Percentiles rank a stretch among this genome's conserved stretches.
phyloP scores from a whole-genome alignment of 106 monocot species.

The Hemerocallis citrina region DNA sequence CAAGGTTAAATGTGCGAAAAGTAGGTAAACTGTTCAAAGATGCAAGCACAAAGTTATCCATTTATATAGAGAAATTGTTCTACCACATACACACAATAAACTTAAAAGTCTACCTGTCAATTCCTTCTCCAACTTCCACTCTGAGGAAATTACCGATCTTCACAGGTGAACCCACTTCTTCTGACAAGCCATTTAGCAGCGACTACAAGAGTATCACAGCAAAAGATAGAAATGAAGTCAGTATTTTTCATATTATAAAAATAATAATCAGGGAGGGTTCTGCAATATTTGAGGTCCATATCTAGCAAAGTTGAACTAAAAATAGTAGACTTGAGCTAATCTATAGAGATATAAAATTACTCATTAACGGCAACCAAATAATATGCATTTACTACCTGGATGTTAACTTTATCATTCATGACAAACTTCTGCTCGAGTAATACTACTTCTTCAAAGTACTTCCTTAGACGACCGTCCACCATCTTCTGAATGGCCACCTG shows the following conservation, averaged over 20 bases:
- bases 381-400: conserved; percentile 46
- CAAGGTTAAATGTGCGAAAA: no score
- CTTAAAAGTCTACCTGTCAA: conserved; percentile 50
- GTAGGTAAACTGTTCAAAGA: no score
- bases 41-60: no score
- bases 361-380: not conserved
- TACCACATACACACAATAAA: no score
- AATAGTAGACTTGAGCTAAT: not conserved
- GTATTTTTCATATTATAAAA: not conserved
- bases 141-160: conserved; percentile 75
- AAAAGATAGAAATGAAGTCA: not conserved
- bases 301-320: not conserved
- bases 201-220: conserved; percentile 34
- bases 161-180: conserved; percentile 71
- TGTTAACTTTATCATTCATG: conserved; percentile 61
- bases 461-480: conserved; percentile 92
- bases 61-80: no score
- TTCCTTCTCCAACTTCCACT: conserved; percentile 91
- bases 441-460: conserved; percentile 92
- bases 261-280: not conserved
- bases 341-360: not conserved
- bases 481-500: conserved; percentile 89
- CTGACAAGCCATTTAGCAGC: conserved; percentile 66
- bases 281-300: not conserved
- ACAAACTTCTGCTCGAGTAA: conserved; percentile 90